Conservation (phyloP, 352 stramenopile genomes). For the Chrysophaeum taylorii region DNA sequence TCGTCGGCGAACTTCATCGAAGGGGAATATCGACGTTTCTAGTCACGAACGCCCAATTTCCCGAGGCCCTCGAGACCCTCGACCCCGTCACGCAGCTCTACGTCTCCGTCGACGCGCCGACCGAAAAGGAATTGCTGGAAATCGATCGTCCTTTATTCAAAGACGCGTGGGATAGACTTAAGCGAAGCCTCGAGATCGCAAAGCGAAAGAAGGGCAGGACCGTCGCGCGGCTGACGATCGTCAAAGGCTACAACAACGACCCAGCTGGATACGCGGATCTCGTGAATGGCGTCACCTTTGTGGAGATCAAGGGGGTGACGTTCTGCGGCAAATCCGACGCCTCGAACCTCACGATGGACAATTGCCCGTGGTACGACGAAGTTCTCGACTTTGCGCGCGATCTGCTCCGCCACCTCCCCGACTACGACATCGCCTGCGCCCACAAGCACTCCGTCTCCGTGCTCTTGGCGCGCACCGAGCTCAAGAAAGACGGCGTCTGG, state of each 20-base stretch:
- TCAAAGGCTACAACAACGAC: slow-evolving; percentile 97
- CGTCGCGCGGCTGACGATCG: slow-evolving; percentile 89
- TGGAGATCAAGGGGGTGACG: slow-evolving; percentile 88
- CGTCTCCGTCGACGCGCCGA: slow-evolving; percentile 93
- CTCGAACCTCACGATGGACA: slow-evolving; percentile 93
- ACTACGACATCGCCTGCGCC: slow-evolving; percentile 84
- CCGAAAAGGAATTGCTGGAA: slow-evolving; percentile 83
- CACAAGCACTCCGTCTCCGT: slow-evolving; percentile 92
- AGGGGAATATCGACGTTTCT: slow-evolving; percentile 92
- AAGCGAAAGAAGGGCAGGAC: slow-evolving; percentile 89
- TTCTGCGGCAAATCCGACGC: slow-evolving; percentile 96
- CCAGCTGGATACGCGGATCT: slow-evolving; percentile 84
- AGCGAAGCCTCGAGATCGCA: slow-evolving; percentile 72
- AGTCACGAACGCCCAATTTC: slow-evolving; percentile 97
- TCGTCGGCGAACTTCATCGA: slow-evolving; percentile 84
- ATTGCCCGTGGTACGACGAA: slow-evolving; percentile 94
- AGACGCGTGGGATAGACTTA: slow-evolving; percentile 92
- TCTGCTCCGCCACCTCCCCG: slow-evolving; percentile 34
- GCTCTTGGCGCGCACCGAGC: slow-evolving; percentile 69
- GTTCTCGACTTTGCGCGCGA: slow-evolving; percentile 81
- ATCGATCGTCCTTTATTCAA: slow-evolving; percentile 90
- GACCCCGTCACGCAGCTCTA: slow-evolving; percentile 96
- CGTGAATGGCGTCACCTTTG: slow-evolving; percentile 55
- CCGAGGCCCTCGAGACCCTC: slow-evolving; percentile 82
- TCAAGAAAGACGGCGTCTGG: slow-evolving; percentile 51